Base-by-base conservation (phyloP, 257 asterid genomes). In the Craterostigma plantagineum region DNA sequence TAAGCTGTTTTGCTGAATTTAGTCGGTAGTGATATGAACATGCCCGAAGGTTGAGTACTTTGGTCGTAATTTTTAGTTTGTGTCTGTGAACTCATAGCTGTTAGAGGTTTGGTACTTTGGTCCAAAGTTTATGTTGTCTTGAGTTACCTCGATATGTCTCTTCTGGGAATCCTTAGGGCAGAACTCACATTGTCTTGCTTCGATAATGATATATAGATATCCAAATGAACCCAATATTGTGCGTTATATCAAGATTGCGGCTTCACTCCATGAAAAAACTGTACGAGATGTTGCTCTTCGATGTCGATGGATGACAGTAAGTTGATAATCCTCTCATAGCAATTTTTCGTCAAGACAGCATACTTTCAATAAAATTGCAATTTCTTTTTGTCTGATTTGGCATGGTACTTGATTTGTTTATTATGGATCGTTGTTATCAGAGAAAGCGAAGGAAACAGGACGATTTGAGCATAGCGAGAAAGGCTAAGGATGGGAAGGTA, bases 241-340 rank as follows among this genome's bases (percentile, higher is more conserved):
- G 82, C 77, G 63, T 64, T 83, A 79, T 44, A 71, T 83, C 46
- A 83, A 83, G 65, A 83, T 79, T 49, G 92, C 91, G 13, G 82
- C 95, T 27, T 45, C 63, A 12, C 82, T 83, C 56, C 78, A 67
- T 4, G 91, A 83, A 47, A 83, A 83, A 65, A 79, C 74, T 51
- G 92, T 83, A 10, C 84, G 95, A 4, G 95, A 83, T 50, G 95
- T 83, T 52, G 95, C 95, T 49, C 68, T 83, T 59, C 75, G 95
- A 48, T 79, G 95, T 73, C 73, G 81, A 73, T 83, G 95, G 95
- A 79, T 79, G 76, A 56, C 51, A 69, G 95, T 83, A 51, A 66
- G 91, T 58, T 64, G 42, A 51, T 53, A 38, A 35, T 23, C 53
- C 45, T 51, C 62, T 34, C 37, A 43, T 56, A 50, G 60, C 14